phyloP scores from a whole-genome alignment of 2,329 filamentous ascomycete species.

The Monosporascus sp. region DNA sequence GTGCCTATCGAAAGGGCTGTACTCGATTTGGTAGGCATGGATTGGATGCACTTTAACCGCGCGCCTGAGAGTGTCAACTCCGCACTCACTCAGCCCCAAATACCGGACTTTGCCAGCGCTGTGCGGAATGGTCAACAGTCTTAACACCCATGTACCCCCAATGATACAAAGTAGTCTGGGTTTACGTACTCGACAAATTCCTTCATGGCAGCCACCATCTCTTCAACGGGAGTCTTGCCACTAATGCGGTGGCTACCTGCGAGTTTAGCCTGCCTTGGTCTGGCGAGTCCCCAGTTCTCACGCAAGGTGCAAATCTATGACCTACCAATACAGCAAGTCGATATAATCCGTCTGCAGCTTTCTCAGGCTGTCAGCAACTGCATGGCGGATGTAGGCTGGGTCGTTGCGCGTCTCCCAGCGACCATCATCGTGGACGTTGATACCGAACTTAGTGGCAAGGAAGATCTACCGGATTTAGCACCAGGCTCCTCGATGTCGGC shows the following conservation, averaged over 20 bases:
- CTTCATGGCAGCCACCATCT: slow-evolving; percentile 20
- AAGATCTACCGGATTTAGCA: too few relatives aligned
- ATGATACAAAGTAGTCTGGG: too few relatives aligned
- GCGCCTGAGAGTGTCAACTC: slow-evolving; percentile 39
- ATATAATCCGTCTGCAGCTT: slow-evolving; percentile 4
- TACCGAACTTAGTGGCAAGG: slow-evolving; percentile 46
- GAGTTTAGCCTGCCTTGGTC: too few relatives aligned
- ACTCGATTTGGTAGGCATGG: slow-evolving; percentile 46
- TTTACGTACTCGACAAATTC: slow-evolving; percentile 1
- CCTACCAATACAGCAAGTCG: slow-evolving; percentile 5
- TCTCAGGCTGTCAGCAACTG: slow-evolving; percentile 1
- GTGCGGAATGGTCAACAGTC: too few relatives aligned
- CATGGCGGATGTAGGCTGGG: slow-evolving; percentile 16
- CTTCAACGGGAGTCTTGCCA: slow-evolving; percentile 2
- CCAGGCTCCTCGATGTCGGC: too few relatives aligned
- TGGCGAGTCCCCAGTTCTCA: too few relatives aligned
- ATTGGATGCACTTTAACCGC: slow-evolving; percentile 43
- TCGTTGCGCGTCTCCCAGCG: slow-evolving; percentile 35
- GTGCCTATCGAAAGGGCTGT: slow-evolving; percentile 41
- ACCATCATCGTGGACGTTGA: slow-evolving; percentile 31
- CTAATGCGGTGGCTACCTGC: slow-evolving; percentile 3
- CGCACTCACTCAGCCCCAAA: slow-evolving; percentile 45
- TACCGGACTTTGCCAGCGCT: slow-evolving; percentile 46
- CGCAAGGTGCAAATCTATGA: not conserved
- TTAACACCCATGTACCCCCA: too few relatives aligned